Percentiles rank a stretch among this genome's conserved stretches.
Conservation (phyloP, 495 filamentous ascomycete species). For the Penicillium egyptiacum region DNA sequence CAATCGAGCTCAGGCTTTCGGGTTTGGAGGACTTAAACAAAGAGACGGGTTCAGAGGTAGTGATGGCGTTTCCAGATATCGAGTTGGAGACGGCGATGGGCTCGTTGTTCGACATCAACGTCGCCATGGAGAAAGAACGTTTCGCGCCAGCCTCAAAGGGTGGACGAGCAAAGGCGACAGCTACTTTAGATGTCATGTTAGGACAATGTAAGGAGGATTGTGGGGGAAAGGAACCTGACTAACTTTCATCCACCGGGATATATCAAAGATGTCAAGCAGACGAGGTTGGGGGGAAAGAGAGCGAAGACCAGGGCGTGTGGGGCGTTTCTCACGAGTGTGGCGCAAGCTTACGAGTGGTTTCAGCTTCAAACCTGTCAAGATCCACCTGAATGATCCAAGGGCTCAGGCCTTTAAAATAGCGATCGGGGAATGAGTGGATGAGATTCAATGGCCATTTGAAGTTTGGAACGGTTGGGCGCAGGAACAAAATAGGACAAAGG, state of each 20-base stretch:
- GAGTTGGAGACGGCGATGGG: conserved; percentile 43
- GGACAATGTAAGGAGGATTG: conserved; percentile 26
- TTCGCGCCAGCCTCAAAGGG: conserved; percentile 38
- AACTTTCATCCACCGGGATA: conserved; percentile 23
- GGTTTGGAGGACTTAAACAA: conserved; percentile 42
- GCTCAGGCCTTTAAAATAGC: conserved; percentile 24
- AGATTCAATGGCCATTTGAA: conserved; percentile 18
- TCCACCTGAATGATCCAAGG: conserved; percentile 25
- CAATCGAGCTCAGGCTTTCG: conserved; percentile 47
- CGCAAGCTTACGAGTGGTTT: conserved; percentile 51
- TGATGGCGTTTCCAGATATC: conserved; percentile 31
- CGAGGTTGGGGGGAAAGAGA: conserved; percentile 17
- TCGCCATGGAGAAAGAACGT: conserved; percentile 46
- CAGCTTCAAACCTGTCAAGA: conserved; percentile 41
- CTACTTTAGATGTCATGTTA: conserved; percentile 67
- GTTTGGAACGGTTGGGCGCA: conserved; percentile 18
- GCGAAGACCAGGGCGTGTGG: conserved; percentile 40
- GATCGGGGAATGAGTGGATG: conserved; percentile 22
- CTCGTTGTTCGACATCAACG: conserved; percentile 49
- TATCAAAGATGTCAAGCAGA: conserved; percentile 13
- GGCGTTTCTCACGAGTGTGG: conserved; percentile 45
- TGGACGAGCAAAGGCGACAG: conserved; percentile 58
- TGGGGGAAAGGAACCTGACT: conserved; percentile 12
- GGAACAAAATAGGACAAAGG: conserved; percentile 1
- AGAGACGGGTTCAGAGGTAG: conserved; percentile 35